Evolutionary conservation across 306 rosid genomes (phyloP), one percentile per base, ranked within the genome.

Genomic region (Ormosia semicastrata): DNA sequence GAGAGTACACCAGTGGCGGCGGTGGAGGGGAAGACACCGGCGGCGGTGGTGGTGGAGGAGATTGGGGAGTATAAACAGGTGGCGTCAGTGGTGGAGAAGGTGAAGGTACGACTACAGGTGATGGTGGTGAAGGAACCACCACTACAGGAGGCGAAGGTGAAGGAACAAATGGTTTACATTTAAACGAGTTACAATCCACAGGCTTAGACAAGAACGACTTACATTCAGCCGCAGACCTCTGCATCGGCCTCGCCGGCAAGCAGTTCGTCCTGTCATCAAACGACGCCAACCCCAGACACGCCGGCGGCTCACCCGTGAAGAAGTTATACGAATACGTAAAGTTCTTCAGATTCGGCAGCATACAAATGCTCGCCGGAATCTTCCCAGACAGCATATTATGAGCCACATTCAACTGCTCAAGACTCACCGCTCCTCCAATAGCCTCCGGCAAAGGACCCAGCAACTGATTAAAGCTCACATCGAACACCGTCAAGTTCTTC

Each of bases 221-320:
- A 83, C 99, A 95, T 86, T 87, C 83, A 8, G 65, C 87, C 37
- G 77, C 60, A 1, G 94, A n/a, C 39, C 88, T 86, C 91, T 96
- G 99, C 4, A 60, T 7, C 24, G 97, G 97, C 81, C 99, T 84
- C 1, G 80, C 73, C 46, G 97, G 92, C 74, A 96, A 79, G 73
- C 99, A 96, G 77, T 96, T 96, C 49, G 81, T 82, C 87, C 71
- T 49, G 56, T 96, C 99, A 15, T 90, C 90, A 43, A 87, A 85
- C 3, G 83, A 85, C 24, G 86, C 73, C 75, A 96, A 33, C 1
- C 68, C 79, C 78, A 86, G 14, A 49, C 98, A 93, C 17, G 79
- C 78, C 13, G 98, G 93, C 4, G 99, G 92, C 75, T 93, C 98
- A 0, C 97, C 96, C 1, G 97, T 93, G 82, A 96, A 93, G 86